These are phyloP conservation scores for Xylaria cubensis DNA, from an alignment of 495 filamentous ascomycete genomes.

Conservation along the genomic window DNA sequence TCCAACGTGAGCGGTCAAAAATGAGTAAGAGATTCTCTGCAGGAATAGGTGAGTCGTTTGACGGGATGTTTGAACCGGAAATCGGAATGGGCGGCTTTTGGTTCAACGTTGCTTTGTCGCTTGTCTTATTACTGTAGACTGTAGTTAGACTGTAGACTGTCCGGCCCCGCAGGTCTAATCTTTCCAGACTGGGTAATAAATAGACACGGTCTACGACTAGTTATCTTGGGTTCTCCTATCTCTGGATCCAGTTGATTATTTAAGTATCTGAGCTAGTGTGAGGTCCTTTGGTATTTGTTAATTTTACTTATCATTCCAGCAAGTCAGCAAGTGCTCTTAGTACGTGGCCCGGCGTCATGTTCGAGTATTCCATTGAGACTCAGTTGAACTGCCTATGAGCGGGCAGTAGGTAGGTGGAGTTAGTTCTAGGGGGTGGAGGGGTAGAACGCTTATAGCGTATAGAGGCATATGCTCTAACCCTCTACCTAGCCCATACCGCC, in stretches of 20 bases:
- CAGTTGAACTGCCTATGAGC: constrained; percentile 12
- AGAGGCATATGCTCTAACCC: constrained; percentile 8
- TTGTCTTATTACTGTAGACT: not conserved
- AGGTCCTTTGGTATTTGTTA: constrained; percentile 9
- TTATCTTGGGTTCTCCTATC: constrained; percentile 10
- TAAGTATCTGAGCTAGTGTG: not conserved
- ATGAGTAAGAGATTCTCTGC: not conserved
- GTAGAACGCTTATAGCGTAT: constrained; percentile 3
- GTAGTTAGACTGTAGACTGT: too few relatives aligned
- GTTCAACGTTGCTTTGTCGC: constrained; percentile 18
- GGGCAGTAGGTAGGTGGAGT: constrained; percentile 9
- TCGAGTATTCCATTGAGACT: constrained; percentile 1
- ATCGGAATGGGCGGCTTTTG: constrained; percentile 11
- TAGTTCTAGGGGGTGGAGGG: constrained; percentile 5
- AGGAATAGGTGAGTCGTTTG: not conserved
- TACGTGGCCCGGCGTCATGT: not conserved
- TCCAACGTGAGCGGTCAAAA: constrained; percentile 1
- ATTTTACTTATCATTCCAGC: constrained; percentile 25
- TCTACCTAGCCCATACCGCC: too few relatives aligned
- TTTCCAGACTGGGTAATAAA: not conserved
- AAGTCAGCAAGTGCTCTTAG: constrained; percentile 2
- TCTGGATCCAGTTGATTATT: constrained; percentile 14
- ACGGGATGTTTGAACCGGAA: constrained; percentile 13
- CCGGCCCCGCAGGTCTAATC: constrained; percentile 6
- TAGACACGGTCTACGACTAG: not conserved